Evolutionary conservation across 768 basidiomycete genomes (phyloP).

Genomic region (Boletus reticuloceps): DNA sequence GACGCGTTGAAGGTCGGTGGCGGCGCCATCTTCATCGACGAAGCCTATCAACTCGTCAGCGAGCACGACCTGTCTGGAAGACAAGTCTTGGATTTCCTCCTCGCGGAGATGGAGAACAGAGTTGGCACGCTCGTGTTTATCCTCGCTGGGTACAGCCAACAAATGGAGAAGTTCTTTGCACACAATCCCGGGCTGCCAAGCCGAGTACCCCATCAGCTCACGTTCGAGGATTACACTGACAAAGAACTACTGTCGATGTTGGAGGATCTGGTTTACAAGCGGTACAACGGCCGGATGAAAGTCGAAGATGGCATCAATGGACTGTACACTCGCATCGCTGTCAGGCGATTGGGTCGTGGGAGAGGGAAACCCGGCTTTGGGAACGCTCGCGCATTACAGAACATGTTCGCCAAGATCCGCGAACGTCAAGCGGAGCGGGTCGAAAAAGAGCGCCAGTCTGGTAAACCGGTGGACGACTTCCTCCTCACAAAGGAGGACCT

Average conservation of each 20-base stretch:
- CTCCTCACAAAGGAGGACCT: conserved; percentile 52
- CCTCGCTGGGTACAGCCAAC: conserved; percentile 65
- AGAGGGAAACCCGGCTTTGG: conserved; percentile 62
- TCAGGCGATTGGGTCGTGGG: conserved; percentile 61
- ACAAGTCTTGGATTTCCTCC: conserved; percentile 65
- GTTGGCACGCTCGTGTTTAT: conserved; percentile 67
- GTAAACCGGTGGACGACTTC: conserved; percentile 48
- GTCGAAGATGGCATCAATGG: conserved; percentile 56
- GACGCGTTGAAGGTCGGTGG: conserved; percentile 52
- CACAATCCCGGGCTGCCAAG: conserved; percentile 70
- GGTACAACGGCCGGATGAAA: conserved; percentile 49
- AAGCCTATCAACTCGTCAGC: conserved; percentile 66
- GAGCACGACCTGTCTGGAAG: conserved; percentile 47
- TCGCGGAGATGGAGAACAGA: conserved; percentile 75
- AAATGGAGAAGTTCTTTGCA: conserved; percentile 79
- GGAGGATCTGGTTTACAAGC: conserved; percentile 43
- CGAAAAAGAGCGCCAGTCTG: conserved; percentile 38
- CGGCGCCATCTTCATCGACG: conserved; percentile 69
- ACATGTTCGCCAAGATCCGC: conserved; percentile 44
- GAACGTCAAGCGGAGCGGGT: conserved; percentile 57
- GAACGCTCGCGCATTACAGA: conserved; percentile 63
- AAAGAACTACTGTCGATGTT: conserved; percentile 55
- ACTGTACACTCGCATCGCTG: conserved; percentile 53
- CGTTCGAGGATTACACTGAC: conserved; percentile 64
- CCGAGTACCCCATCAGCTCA: conserved; percentile 59